Base-by-base conservation (phyloP, 2,329 filamentous ascomycete genomes). In the Clonostachys rhizophaga region DNA sequence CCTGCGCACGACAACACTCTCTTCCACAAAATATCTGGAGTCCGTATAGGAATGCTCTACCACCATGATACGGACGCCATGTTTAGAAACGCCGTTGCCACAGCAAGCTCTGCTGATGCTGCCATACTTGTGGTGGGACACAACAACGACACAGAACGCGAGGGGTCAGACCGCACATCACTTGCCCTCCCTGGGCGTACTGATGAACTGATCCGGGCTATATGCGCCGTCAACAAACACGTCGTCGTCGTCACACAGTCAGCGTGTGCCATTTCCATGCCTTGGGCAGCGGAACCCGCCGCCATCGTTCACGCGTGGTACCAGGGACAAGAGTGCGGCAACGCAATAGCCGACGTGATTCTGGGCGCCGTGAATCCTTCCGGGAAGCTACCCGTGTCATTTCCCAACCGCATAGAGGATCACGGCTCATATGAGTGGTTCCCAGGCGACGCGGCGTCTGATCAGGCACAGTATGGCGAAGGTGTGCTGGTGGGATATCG, bases 261-360 rank as follows among this genome's bases (percentile, higher is more conserved):
- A 1, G 84, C 83, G 14, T 83, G 81, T 0, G 80, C 83, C 3
- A 68, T 80, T 13, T 66, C 66, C 3, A 73, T 82, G 74, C 77
- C 78, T 2, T 81, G 78, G 76, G 63, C 70, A 3, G 56, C 66
- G 34, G 63, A 68, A 30, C 71, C 70, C 24, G 56, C 54, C n/a
- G 73, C 76, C 2, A 64, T 86, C 3, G 53, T 84, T 0, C 80
- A 86, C 53, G 82, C 81, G 5, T 88, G 84, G 84, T 88, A 86
- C 54, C 82, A 83, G 50, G 85, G 85, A 12, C 84, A 88, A 54
- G 84, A 89, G 61, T 79, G 81, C 5, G 85, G 84, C 1, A 86
- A 87, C 52, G 83, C 81, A 1, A 79, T 89, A 45, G 83, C 81
- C 4, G 83, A 87, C 52, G 75, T 87, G 1, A 67, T 88, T 6